Evolutionary conservation across 2,329 filamentous ascomycete genomes (phyloP), one percentile per base, ranked within the genome.

Genomic region (Purpureocillium takamizusanense): DNA sequence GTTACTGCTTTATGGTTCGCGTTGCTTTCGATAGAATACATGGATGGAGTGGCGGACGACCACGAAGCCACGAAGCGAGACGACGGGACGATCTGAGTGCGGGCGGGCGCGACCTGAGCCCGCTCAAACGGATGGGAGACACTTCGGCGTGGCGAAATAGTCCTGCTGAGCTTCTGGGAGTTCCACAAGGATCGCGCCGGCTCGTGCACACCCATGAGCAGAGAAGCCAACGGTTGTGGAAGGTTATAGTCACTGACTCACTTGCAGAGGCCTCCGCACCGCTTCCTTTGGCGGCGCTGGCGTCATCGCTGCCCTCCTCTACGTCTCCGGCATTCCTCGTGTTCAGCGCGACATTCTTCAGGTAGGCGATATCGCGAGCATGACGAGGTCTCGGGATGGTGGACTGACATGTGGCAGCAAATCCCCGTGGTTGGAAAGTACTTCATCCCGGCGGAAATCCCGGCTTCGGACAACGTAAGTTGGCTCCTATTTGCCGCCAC

Each of bases 281-380:
- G 74, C 65, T 42, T 63, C 67, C 39, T 78, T 77, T 52, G 76
- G 75, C 42, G 76, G 63, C 44, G 72, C 75, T 42, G 74, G 72
- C 43, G 69, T 69, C 50, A 67, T 77, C 46, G 74, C 64, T 46
- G 63, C 77, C 46, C 67, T 81, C 50, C 76, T 74, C 67, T 77
- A 66, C 56, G 66, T 72, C 47, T 79, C 76, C 31, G 77, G 78
- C 49, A 71, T 82, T 35, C 78, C 78, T 47, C 69, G 67, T 56
- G 64, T 82, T 47, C 65, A 76, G 59, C 56, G 54, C 35, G 78
- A 83, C 51, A 65, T 83, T 46, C 69, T 82, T 46, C 61, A 68
- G 57, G 74, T 77, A n/a, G n/a, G n/a, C n/a, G n/a, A n/a, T n/a
- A n/a, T n/a, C n/a, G n/a, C n/a, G n/a, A n/a, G n/a, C n/a, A n/a